Evolutionary conservation across 2,329 filamentous ascomycete species (phyloP).

Genomic region (Pseudogymnoascus sp.): DNA sequence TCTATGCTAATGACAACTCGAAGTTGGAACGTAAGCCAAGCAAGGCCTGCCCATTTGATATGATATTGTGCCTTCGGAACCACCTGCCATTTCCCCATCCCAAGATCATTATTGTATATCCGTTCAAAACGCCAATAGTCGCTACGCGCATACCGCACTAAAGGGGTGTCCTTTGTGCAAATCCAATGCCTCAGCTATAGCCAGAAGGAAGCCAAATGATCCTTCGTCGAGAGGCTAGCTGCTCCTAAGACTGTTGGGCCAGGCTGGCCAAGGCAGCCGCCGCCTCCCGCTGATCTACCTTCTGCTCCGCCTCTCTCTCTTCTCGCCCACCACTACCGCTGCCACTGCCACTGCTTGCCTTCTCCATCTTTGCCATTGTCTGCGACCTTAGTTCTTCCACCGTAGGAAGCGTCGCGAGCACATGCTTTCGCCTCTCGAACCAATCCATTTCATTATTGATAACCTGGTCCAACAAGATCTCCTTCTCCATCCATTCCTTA

Average conservation of each 20-base stretch:
- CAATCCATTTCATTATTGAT: slow-evolving; percentile 59
- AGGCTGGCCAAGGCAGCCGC: slow-evolving; percentile 1
- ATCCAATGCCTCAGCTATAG: neutral
- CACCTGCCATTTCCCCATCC: neutral
- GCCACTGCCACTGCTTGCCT: neutral
- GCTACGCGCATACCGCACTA: neutral
- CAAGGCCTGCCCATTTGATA: neutral
- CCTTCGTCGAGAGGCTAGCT: neutral
- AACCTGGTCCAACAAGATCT: slow-evolving; percentile 67
- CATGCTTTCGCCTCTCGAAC: slow-evolving; percentile 48
- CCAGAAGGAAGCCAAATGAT: neutral
- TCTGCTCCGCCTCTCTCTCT: neutral
- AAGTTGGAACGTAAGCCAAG: neutral
- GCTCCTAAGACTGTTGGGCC: neutral
- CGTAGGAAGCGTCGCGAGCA: slow-evolving; percentile 37
- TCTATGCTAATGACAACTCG: neutral
- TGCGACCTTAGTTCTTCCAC: neutral
- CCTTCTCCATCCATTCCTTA: slow-evolving; percentile 72
- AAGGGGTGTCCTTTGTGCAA: neutral
- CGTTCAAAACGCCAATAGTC: neutral
- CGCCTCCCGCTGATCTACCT: neutral
- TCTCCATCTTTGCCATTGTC: slow-evolving; percentile 3
- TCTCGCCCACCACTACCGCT: neutral
- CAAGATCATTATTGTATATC: neutral
- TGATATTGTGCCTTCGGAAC: neutral